Percentiles rank a stretch among this genome's conserved stretches.
Conservation (phyloP, 1,284 basidiomycete species). For the Malassezia caprae region DNA sequence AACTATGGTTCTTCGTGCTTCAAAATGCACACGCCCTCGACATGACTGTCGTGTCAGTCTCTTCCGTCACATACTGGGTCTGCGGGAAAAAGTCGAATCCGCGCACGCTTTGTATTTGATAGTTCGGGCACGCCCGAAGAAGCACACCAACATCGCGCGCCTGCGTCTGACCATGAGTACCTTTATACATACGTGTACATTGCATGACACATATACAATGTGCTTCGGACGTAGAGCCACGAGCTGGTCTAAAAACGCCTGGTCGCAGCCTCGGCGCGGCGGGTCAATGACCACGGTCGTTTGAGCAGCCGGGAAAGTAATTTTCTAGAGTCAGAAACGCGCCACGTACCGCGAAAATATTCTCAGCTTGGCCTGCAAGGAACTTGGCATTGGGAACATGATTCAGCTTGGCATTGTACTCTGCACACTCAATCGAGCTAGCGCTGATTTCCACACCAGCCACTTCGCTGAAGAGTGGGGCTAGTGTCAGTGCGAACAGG, state of each 20-base stretch:
- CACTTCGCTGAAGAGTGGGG: conserved; percentile 65
- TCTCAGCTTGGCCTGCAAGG: conserved; percentile 55
- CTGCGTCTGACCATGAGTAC: conserved; percentile 48
- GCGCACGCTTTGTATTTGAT: conserved; percentile 37
- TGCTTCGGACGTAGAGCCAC: conserved; percentile 32
- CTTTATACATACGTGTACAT: conserved; percentile 53
- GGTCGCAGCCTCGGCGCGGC: conserved; percentile 17
- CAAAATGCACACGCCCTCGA: conserved; percentile 44
- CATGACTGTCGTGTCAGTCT: conserved; percentile 23
- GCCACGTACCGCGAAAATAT: conserved; percentile 50
- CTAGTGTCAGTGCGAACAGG: conserved; percentile 80
- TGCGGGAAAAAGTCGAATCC: conserved; percentile 47
- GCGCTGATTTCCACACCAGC: conserved; percentile 72
- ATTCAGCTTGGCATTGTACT: conserved; percentile 70
- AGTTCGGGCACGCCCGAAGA: conserved; percentile 23
- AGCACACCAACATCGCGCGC: conserved; percentile 49
- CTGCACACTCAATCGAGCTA: conserved; percentile 69
- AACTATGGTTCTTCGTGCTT: neutral
- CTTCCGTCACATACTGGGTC: conserved; percentile 25
- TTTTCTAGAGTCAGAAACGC: conserved; percentile 21
- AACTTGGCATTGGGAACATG: conserved; percentile 50
- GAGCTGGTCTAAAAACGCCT: conserved; percentile 44
- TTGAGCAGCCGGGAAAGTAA: conserved; percentile 58
- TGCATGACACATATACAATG: conserved; percentile 56
- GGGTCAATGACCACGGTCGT: conserved; percentile 54